Conservation (phyloP, 306 rosid species). For the Citrullus mucosospermus region DNA sequence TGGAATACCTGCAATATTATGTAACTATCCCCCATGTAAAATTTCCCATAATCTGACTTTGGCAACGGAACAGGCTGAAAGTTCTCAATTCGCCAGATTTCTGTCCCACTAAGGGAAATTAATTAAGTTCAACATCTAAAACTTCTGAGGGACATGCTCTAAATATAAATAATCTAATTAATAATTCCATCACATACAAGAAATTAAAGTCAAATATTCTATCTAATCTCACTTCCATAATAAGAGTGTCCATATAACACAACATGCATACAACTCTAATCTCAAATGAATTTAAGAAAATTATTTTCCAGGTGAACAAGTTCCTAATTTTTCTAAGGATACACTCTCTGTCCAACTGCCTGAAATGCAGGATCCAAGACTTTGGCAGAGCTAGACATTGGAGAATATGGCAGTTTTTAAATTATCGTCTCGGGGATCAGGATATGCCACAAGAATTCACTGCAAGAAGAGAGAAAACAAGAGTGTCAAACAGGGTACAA, state of each 20-base stretch:
- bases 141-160: conserved; percentile 1
- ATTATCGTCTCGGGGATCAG: conserved; percentile 10
- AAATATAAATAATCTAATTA: conserved; percentile 11
- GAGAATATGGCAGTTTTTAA: conserved; percentile 12
- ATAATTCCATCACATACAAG: conserved; percentile 10
- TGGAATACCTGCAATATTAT: conserved; percentile 71
- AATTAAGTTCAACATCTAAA: conserved; percentile 51
- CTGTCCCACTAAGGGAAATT: conserved; percentile 73
- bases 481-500: conserved; percentile 12
- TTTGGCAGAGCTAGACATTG: conserved; percentile 84
- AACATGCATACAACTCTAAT: not conserved
- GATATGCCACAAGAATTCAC: conserved; percentile 24
- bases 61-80: conserved; percentile 88
- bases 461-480: conserved; percentile 19
- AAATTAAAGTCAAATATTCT: conserved; percentile 8
- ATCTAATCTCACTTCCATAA: not conserved
- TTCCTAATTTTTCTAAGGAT: conserved; percentile 40
- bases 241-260: not conserved
- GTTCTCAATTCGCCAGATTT: conserved; percentile 97
- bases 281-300: not conserved
- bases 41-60: conserved; percentile 88
- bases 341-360: conserved; percentile 93
- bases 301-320: conserved; percentile 11
- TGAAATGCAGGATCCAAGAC: conserved; percentile 95
- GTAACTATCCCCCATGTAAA: conserved; percentile 90